Base-by-base conservation (phyloP, 768 basidiomycete species). In the Holtermanniella nyarrowii region DNA sequence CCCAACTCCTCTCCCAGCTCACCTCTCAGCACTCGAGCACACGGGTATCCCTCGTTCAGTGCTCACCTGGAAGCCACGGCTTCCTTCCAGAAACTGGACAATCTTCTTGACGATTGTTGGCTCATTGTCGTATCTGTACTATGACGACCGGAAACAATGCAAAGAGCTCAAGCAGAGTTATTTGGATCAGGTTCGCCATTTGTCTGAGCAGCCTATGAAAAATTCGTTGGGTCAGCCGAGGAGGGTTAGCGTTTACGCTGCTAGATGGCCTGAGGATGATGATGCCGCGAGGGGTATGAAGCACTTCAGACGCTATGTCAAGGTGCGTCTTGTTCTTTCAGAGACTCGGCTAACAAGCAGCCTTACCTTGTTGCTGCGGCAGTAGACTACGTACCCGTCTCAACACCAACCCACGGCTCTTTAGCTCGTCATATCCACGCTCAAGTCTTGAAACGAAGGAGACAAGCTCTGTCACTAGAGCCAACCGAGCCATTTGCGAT, bases 281-380 rank as follows among this genome's bases (percentile, higher is more conserved):
- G 90, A 96, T 67, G 82, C 83, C 56, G 82, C 90, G 68, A 79
- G 85, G 53, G 78, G 82, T 51, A 75, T 87, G 69, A 82, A 77
- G 74, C 88, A 88, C 76, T 97, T 97, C 76, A 84, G 86, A 71
- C 88, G 86, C 77, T 97, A 95, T 74, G 81, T 96, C 76, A 93
- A 95, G 85, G 95, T 95, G 48, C 50, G 73, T 65, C 24, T n/a
- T n/a, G n/a, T n/a, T n/a, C n/a, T n/a, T n/a, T n/a, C n/a, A n/a
- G n/a, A n/a, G n/a, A n/a, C n/a, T n/a, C n/a, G 31, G 31, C 31
- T 37, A 16, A 37, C 31, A 16, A 16, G 13, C 64, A 99, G 95
- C 95, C 95, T 7, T 79, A 93, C 50, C 77, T 99, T 4, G 86
- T 91, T 27, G 90, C 93, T 4, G 89, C 90, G 1, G 95, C 89